Percentiles rank a stretch among this genome's conserved stretches.
Conservation (phyloP, 202 grass and related monocot genomes). For the Carex arenaria region DNA sequence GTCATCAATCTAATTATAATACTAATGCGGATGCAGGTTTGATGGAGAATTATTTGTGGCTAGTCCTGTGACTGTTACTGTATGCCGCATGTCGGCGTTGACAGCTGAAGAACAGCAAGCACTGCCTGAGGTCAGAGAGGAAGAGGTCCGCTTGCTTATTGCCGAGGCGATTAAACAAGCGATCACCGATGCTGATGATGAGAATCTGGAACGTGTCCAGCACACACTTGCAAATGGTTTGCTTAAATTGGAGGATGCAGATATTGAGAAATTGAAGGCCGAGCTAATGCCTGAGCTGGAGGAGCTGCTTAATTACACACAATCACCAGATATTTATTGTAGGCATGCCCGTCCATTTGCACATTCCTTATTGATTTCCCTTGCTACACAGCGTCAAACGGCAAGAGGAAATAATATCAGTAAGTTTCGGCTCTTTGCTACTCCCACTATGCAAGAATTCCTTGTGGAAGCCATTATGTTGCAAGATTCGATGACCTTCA, state of each 20-base stretch:
- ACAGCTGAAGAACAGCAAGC: too few species aligned
- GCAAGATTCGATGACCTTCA: not conserved
- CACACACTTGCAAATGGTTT: not conserved
- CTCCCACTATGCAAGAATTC: slow-evolving; percentile 13
- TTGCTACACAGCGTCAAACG: slow-evolving; percentile 20
- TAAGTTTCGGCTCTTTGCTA: slow-evolving; percentile 17
- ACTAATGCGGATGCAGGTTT: too few species aligned
- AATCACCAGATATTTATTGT: not conserved
- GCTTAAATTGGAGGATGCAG: not conserved
- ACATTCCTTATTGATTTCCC: slow-evolving; percentile 19
- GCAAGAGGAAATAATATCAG: slow-evolving; percentile 18
- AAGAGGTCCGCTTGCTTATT: not conserved
- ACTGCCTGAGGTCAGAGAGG: too few species aligned
- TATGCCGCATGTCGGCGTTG: too few species aligned
- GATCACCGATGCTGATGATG: not conserved
- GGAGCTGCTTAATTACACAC: slow-evolving; percentile 17
- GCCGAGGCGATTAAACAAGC: not conserved
- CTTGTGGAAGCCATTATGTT: slow-evolving; percentile 7
- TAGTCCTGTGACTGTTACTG: too few species aligned
- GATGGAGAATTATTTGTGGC: too few species aligned
- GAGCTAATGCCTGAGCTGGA: not conserved
- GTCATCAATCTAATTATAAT: too few species aligned
- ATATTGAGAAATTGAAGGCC: not conserved
- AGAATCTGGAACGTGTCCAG: not conserved
- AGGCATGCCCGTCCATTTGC: slow-evolving; percentile 18